Evolutionary conservation across 2,329 filamentous ascomycete genomes (phyloP), one percentile per base, ranked within the genome.

Genomic region (Epichloe elymi): DNA sequence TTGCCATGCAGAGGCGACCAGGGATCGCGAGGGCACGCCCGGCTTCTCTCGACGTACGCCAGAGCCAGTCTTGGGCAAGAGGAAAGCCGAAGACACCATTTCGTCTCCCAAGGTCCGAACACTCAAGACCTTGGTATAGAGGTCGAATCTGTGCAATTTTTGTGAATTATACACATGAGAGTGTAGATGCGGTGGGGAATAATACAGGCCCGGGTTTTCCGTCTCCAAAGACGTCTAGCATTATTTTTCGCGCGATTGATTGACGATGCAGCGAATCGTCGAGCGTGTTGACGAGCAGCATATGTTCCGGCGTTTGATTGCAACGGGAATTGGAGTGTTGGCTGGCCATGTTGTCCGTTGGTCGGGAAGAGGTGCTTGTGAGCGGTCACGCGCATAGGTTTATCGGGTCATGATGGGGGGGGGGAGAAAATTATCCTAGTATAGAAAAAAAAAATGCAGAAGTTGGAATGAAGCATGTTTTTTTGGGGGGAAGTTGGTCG

Each of bases 1-100:
- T 50, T 98, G 93, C 65, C 88, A 91, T 64, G 79, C 81, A 17
- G 91, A 96, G 68, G 85, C 87, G 35, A 85, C 79, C 37, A 84
- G 81, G 61, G 82, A 85, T 57, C 75, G 77, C 7, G 74, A 71
- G 43, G 68, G 63, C 30, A 72, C 69, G 14, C 70, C 70, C 11
- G 58, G 56, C 50, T 62, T 68, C 53, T 59, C 71, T 51, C 59
- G 74, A 62, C 62, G 73, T 56, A 83, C 80, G 5, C 82, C 82
- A 1, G 83, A 85, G 61, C 79, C 78, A 14, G 72, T 86, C 30
- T 64, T 86, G 57, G 84, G 84, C 47, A 89, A 89, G 68, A 73
- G 86, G 54, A 90, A 89, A 67, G 84, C 84, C 46, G 85, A 87
- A 70, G 79, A 78, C 58, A 70, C 71, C 17, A 59, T 70, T 14